Evolutionary conservation across 345 rosid species (phyloP), one percentile per base, ranked within the genome.

Genomic region (Acer campestre): DNA sequence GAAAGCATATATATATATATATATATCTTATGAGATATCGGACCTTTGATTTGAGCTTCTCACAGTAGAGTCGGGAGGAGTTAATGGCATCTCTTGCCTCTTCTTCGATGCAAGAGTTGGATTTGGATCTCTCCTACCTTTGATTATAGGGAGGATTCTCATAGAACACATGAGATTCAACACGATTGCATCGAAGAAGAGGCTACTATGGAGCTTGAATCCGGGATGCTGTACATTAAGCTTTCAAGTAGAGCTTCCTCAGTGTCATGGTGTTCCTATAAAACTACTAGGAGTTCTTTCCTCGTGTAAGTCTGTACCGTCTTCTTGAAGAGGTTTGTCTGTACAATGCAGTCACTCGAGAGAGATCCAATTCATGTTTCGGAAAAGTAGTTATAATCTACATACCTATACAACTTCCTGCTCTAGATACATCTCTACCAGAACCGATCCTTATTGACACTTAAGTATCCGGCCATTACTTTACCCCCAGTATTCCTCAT

Each of bases 401-500:
- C 48, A 73, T 42, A n/a, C 7, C 69, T 63, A 3, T 63, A 29
- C 46, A 48, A 49, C 49, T 40, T 42, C 40, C 22, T 20, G 59
- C 29, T n/a, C 3, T 22, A 11, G 7, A 29, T 12, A 58, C 27
- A 42, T 10, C 8, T 61, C 81, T 92, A 96, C 99, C 99, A 96
- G 86, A 96, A 96, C 29, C 98, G 68, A 67, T 96, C 99, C 82
- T 89, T 94, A 77, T 96, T 96, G 51, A 96, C 99, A 68, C 97
- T 94, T 70, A 96, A 80, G 80, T 94, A 96, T 74, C 98, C 99
- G 0, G 95, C 88, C 97, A 94, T 88, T 59, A 92, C 97, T 78
- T 96, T 96, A 58, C 99, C 99, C 40, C 97, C 98, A 0, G 99
- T 96, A 29, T 91, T 94, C 82, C 99, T 89, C 98, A 96, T 96